Conservation (phyloP, 1,284 basidiomycete genomes). For the Peniophora sp. region DNA sequence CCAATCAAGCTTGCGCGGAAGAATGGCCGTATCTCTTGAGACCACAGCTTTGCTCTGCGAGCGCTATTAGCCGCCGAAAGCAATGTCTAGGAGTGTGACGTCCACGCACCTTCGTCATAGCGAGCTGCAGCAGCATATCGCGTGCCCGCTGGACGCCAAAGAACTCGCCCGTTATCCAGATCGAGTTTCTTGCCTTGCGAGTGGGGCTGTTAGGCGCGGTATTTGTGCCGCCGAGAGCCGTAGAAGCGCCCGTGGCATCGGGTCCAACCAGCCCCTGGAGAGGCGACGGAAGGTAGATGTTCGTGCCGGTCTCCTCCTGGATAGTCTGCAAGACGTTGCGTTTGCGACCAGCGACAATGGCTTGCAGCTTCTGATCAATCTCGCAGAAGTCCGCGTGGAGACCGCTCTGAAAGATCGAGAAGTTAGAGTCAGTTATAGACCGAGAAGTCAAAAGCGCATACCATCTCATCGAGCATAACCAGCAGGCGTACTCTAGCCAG, state of each 20-base stretch:
- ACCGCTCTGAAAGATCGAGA: slow-evolving; percentile 51
- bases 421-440: slow-evolving; percentile 3
- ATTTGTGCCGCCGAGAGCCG: slow-evolving; percentile 23
- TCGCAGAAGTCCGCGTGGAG: slow-evolving; percentile 87
- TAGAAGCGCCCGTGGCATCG: slow-evolving; percentile 28
- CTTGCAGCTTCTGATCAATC: slow-evolving; percentile 92
- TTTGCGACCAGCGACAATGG: slow-evolving; percentile 88
- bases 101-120: slow-evolving; percentile 69
- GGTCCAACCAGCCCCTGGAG: slow-evolving; percentile 80
- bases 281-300: slow-evolving; percentile 91
- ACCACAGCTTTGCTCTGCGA: slow-evolving; percentile 82
- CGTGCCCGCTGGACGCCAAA: slow-evolving; percentile 92
- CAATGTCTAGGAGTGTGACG: neutral
- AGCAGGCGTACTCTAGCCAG: slow-evolving; percentile 85
- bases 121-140: slow-evolving; percentile 90
- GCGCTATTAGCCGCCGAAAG: slow-evolving; percentile 1
- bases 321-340: slow-evolving; percentile 85
- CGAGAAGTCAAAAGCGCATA: slow-evolving; percentile 31
- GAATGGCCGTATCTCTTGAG: slow-evolving; percentile 87
- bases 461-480: slow-evolving; percentile 92
- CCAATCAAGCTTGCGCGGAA: slow-evolving; percentile 97
- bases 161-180: slow-evolving; percentile 98
- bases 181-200: slow-evolving; percentile 61
- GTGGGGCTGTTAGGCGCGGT: slow-evolving; percentile 24
- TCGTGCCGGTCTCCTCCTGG: slow-evolving; percentile 96